Conservation (phyloP, 352 stramenopile genomes). For the Phytopythium vexans region DNA sequence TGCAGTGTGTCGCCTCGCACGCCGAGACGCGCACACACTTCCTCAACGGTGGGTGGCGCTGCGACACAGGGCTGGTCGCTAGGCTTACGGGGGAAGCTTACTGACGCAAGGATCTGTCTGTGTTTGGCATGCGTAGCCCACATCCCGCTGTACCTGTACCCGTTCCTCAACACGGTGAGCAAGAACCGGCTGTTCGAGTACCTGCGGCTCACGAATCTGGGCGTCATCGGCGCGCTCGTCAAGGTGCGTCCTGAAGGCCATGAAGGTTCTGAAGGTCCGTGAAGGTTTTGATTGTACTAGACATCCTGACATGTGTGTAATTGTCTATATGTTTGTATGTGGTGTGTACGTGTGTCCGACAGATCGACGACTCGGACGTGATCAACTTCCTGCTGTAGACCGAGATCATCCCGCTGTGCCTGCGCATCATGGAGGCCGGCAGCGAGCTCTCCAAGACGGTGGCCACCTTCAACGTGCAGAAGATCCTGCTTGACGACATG, state of each 20-base stretch:
- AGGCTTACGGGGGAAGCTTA: not conserved
- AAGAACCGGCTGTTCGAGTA: slow-evolving; percentile 99
- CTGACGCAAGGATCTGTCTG: not conserved
- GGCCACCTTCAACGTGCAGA: slow-evolving; percentile 99
- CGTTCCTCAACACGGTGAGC: slow-evolving; percentile 98
- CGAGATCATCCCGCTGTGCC: slow-evolving; percentile 98
- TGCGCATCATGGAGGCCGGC: slow-evolving; percentile 99
- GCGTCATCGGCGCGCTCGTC: slow-evolving; percentile 98
- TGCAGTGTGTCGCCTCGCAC: slow-evolving; percentile 98
- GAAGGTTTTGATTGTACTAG: not conserved
- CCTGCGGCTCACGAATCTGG: slow-evolving; percentile 95
- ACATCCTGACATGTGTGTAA: too few species aligned
- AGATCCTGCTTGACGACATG: slow-evolving; percentile 98
- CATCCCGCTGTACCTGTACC: slow-evolving; percentile 98
- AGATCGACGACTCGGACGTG: slow-evolving; percentile 98
- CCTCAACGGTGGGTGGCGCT: slow-evolving; percentile 71
- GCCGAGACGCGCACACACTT: slow-evolving; percentile 96
- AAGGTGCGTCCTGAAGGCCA: slow-evolving; percentile 57
- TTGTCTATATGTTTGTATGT: not conserved
- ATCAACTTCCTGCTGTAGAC: slow-evolving; percentile 99
- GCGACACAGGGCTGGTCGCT: not conserved
- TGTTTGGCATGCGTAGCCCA: slow-evolving; percentile 59
- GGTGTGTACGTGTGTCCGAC: slow-evolving; percentile 2
- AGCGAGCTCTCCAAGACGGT: slow-evolving; percentile 97
- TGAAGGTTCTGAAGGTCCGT: not conserved